Conservation (phyloP, 495 filamentous ascomycete genomes). For the Aspergillus avenaceus region DNA sequence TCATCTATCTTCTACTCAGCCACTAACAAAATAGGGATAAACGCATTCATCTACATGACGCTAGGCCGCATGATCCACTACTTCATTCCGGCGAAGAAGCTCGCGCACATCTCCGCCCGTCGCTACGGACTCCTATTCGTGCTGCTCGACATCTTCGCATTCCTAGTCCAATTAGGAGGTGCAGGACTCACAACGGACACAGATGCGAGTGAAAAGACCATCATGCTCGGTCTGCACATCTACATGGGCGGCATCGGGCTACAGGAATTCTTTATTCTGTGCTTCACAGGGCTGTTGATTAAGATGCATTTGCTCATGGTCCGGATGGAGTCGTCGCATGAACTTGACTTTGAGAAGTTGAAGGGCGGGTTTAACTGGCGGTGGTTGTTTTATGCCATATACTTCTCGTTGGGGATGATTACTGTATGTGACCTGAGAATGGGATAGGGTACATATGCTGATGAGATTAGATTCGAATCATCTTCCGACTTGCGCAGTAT, state of each 20-base stretch:
- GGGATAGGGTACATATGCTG: background rate
- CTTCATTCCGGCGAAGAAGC: conserved; percentile 43
- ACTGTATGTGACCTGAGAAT: background rate
- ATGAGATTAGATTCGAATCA: conserved; percentile 8
- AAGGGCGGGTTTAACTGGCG: conserved; percentile 29
- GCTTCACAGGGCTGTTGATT: conserved; percentile 44
- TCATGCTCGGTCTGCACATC: conserved; percentile 49
- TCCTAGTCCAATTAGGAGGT: conserved; percentile 55
- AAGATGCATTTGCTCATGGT: conserved; percentile 43
- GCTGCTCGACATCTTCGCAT: conserved; percentile 55
- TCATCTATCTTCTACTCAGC: background rate
- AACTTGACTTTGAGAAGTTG: conserved; percentile 17
- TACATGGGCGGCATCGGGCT: conserved; percentile 59
- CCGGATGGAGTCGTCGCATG: conserved; percentile 33
- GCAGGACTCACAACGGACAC: conserved; percentile 37
- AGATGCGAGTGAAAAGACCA: conserved; percentile 8
- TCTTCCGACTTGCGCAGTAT: conserved; percentile 10
- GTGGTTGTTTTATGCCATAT: conserved; percentile 45
- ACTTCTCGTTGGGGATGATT: conserved; percentile 36
- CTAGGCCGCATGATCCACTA: conserved; percentile 59
- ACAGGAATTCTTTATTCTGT: conserved; percentile 55
- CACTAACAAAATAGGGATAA: conserved; percentile 38
- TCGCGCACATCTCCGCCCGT: conserved; percentile 47
- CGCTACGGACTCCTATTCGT: conserved; percentile 57
- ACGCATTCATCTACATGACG: conserved; percentile 67